These are phyloP conservation scores for Hymenoscyphus scutula DNA, from an alignment of 2,329 filamentous ascomycete genomes.

Conservation along the genomic window DNA sequence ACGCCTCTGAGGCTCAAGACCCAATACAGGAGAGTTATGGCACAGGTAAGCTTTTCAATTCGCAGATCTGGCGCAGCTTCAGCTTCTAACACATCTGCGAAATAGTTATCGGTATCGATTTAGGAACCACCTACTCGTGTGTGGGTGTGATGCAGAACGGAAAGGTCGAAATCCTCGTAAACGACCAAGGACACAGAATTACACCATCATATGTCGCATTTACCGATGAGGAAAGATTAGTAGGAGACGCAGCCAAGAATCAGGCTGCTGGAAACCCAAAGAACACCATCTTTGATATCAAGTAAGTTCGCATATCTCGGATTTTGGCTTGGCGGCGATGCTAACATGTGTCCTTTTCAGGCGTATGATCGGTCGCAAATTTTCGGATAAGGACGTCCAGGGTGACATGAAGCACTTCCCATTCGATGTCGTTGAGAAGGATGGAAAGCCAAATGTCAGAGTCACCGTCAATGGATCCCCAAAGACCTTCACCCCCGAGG, in stretches of 20 bases:
- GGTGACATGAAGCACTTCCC: slow-evolving; percentile 97
- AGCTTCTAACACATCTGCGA: slow-evolving; percentile 20
- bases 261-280: slow-evolving; percentile 79
- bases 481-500: slow-evolving; percentile 77
- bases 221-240: slow-evolving; percentile 93
- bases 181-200: slow-evolving; percentile 96
- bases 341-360: slow-evolving; percentile 46
- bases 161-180: slow-evolving; percentile 92
- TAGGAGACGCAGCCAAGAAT: slow-evolving; percentile 97
- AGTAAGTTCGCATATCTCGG: slow-evolving; percentile 56
- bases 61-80: slow-evolving; percentile 1
- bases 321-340: slow-evolving; percentile 8
- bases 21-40: slow-evolving; percentile 69
- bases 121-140: slow-evolving; percentile 86
- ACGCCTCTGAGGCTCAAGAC: slow-evolving; percentile 69
- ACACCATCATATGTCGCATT: slow-evolving; percentile 95
- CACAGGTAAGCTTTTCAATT: slow-evolving; percentile 50
- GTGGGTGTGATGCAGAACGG: slow-evolving; percentile 95
- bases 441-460: slow-evolving; percentile 83
- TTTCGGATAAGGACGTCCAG: slow-evolving; percentile 81
- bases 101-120: slow-evolving; percentile 86
- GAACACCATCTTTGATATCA: slow-evolving; percentile 78
- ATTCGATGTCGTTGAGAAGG: slow-evolving; percentile 88
- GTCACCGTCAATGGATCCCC: slow-evolving; percentile 64
- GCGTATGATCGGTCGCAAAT: slow-evolving; percentile 84